Percentiles rank a stretch among this genome's conserved stretches.
Evolutionary conservation across 2,329 filamentous ascomycete species (phyloP).

Genomic region (Elsinoe ampelina): DNA sequence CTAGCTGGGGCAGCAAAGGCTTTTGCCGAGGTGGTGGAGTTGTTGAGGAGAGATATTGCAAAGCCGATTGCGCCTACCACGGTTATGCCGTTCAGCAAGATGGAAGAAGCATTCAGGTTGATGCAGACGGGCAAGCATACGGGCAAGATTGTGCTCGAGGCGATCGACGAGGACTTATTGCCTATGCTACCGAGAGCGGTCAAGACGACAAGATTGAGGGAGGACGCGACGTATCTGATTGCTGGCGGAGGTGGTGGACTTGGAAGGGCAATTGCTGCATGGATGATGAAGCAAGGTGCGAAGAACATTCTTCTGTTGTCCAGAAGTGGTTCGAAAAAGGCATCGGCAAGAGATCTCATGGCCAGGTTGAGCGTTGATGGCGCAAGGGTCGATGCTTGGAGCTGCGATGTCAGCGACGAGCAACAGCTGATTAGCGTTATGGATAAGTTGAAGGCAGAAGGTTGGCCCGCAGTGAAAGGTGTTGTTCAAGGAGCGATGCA

Average conservation of each 20-base stretch:
- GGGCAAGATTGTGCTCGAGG: conserved; percentile 19
- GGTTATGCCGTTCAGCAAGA: conserved; percentile 17
- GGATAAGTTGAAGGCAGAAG: neutral
- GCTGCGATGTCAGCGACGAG: neutral
- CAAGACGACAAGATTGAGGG: neutral
- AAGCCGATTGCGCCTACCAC: conserved; percentile 17
- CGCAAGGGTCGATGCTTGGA: neutral
- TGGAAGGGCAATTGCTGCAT: conserved; percentile 16
- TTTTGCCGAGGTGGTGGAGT: conserved; percentile 17
- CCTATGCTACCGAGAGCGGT: neutral
- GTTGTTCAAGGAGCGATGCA: conserved; percentile 27
- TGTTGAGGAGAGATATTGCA: conserved; percentile 17
- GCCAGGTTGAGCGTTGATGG: conserved; percentile 8
- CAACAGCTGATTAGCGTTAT: neutral
- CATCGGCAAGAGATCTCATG: conserved; percentile 6
- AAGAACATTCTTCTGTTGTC: conserved; percentile 17
- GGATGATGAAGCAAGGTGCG: conserved; percentile 19
- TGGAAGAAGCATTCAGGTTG: conserved; percentile 17
- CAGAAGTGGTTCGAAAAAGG: conserved; percentile 11
- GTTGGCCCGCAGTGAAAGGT: conserved; percentile 10
- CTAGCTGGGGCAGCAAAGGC: conserved; percentile 14
- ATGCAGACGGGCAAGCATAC: conserved; percentile 19
- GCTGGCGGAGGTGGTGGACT: conserved; percentile 22
- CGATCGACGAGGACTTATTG: neutral
- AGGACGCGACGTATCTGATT: conserved; percentile 17